Evolutionary conservation across 345 rosid genomes (phyloP), one percentile per base, ranked within the genome.

Genomic region (Melaleuca alternifolia): DNA sequence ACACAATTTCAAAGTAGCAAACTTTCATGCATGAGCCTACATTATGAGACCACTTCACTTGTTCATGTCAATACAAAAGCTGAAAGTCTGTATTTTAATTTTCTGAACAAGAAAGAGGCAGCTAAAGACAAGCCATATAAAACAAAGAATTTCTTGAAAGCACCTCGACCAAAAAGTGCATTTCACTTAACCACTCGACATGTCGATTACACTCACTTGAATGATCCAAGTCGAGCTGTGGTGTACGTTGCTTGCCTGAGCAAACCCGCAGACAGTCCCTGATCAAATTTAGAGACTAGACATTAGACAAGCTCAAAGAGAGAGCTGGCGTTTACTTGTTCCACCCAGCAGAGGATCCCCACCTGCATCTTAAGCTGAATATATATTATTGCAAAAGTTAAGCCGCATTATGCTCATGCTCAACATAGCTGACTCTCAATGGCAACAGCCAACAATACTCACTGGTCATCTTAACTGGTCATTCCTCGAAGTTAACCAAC

Each of bases 181-280:
- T 82, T 28, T 82, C 51, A 48, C 3, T 26, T 82, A 50, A 84
- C 21, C 18, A 59, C 86, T 26, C 14, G 21, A 56, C 50, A 48
- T 24, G 59, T 30, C 41, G 57, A 88, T 84, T 51, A 41, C 26
- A 90, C 94, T 93, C 89, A 97, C 99, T 87, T 95, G 92, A 97
- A 97, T 84, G 99, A 91, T 87, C 99, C 99, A 87, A 97, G 98
- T 51, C 99, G 95, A 21, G 99, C 99, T 41, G 99, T 97, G 79
- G 99, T 95, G 89, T 97, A 97, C 41, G 99, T 97, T 87, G 99
- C 99, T 94, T 97, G 99, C 92, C 99, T 95, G 61, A 97, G 91
- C 54, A 97, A 91, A 87, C 99, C 99, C 83, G 99, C 99, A 37
- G 98, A 93, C 51, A 97, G 91, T 94, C 99, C 99, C 99, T 96